Percentiles rank a stretch among this genome's conserved stretches.
Evolutionary conservation across 441 rosid genomes (phyloP).

Genomic region (Melastoma candidum): DNA sequence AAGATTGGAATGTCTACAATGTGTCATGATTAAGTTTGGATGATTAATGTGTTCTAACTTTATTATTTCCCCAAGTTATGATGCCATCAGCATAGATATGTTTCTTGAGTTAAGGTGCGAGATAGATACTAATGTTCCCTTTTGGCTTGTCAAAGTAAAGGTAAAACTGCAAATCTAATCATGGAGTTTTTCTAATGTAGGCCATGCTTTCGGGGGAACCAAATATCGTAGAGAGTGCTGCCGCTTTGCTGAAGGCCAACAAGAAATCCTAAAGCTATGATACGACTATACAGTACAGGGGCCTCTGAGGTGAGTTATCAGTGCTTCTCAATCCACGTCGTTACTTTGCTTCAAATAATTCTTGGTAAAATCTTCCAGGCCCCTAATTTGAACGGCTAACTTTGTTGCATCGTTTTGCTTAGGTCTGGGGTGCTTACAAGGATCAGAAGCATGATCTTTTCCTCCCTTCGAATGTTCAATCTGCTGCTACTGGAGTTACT

Average conservation of each 20-base stretch:
- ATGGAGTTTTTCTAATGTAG: slow-evolving; percentile 23
- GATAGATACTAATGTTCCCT: too few relatives aligned
- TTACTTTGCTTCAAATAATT: not conserved
- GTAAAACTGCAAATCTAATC: too few relatives aligned
- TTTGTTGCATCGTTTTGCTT: not conserved
- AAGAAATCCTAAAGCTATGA: slow-evolving; percentile 99
- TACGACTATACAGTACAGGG: slow-evolving; percentile 96
- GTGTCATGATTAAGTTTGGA: too few relatives aligned
- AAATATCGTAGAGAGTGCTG: slow-evolving; percentile 90
- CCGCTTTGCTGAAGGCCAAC: slow-evolving; percentile 92
- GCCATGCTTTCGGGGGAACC: slow-evolving; percentile 98
- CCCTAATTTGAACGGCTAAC: not conserved
- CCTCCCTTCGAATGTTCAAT: slow-evolving; percentile 92
- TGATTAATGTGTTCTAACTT: too few relatives aligned
- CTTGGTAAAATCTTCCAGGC: not conserved
- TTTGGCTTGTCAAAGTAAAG: too few relatives aligned
- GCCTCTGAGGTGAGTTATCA: slow-evolving; percentile 76
- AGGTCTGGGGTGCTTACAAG: slow-evolving; percentile 97
- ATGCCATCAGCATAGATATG: too few relatives aligned
- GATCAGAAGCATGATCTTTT: slow-evolving; percentile 97
- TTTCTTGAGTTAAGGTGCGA: too few relatives aligned
- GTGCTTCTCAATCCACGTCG: not conserved
- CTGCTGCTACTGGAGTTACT: slow-evolving; percentile 92
- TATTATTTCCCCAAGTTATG: too few relatives aligned
- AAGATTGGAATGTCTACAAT: too few relatives aligned